Conservation (phyloP, 2,329 filamentous ascomycete genomes). For the Pseudogymnoascus sp. region DNA sequence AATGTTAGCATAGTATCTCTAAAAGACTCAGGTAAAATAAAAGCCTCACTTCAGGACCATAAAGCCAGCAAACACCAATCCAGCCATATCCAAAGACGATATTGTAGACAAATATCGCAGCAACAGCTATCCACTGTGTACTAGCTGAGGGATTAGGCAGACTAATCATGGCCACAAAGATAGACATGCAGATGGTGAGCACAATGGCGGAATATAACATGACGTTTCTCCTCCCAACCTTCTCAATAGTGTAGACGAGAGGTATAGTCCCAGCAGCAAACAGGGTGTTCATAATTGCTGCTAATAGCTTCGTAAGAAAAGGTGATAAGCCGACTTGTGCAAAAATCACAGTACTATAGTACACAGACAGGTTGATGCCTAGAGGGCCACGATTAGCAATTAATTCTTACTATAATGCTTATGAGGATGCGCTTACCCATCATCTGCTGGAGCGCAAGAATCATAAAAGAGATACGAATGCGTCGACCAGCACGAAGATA, state of each 20-base stretch:
- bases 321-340: slow-evolving; percentile 26
- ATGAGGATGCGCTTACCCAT: slow-evolving; percentile 14
- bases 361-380: slow-evolving; percentile 32
- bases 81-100: slow-evolving; percentile 22
- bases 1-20: neutral
- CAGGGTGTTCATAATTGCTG: slow-evolving; percentile 26
- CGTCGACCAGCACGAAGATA: slow-evolving; percentile 33
- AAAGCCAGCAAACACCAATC: slow-evolving; percentile 32
- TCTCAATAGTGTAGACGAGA: slow-evolving; percentile 29
- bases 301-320: slow-evolving; percentile 24
- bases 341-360: slow-evolving; percentile 31
- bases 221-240: slow-evolving; percentile 27
- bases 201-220: slow-evolving; percentile 18
- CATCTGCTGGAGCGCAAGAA: slow-evolving; percentile 23
- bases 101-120: slow-evolving; percentile 15
- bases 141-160: slow-evolving; percentile 13
- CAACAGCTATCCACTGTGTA: slow-evolving; percentile 17
- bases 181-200: slow-evolving; percentile 10
- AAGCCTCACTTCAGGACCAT: slow-evolving; percentile 29
- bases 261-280: slow-evolving; percentile 28
- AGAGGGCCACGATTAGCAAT: slow-evolving; percentile 21
- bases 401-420: neutral
- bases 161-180: slow-evolving; percentile 15
- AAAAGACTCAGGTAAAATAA: neutral
- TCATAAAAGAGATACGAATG: slow-evolving; percentile 34